Evolutionary conservation across 2,329 filamentous ascomycete species (phyloP).

Genomic region (Fusarium goolgardi): DNA sequence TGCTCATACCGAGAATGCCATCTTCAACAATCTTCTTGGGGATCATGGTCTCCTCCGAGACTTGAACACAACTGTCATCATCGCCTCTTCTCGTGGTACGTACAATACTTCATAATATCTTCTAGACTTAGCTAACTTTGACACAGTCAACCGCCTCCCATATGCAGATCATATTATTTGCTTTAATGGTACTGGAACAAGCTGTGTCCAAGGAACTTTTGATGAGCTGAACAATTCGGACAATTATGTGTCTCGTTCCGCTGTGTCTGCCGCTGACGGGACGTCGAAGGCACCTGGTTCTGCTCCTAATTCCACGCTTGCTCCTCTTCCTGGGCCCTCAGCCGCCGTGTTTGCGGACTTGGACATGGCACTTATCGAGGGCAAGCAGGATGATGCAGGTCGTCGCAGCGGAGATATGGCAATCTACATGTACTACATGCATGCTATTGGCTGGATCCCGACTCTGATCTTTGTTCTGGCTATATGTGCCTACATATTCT

Average conservation of each 20-base stretch:
- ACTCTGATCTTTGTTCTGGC: conserved; percentile 35
- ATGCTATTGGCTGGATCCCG: conserved; percentile 45
- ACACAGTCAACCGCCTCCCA: conserved; percentile 20
- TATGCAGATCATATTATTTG: conserved; percentile 35
- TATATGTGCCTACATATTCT: conserved; percentile 45
- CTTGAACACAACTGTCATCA: conserved; percentile 16
- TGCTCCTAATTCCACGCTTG: neutral
- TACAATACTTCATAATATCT: accelerated
- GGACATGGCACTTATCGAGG: conserved; percentile 15
- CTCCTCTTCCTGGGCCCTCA: neutral
- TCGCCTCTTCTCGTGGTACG: conserved; percentile 33
- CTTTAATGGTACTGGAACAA: conserved; percentile 14
- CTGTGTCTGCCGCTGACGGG: neutral
- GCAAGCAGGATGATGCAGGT: conserved; percentile 2
- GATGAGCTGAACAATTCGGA: conserved; percentile 13
- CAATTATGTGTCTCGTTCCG: conserved; percentile 29
- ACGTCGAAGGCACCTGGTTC: neutral
- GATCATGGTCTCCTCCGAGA: conserved; percentile 39
- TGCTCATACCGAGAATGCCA: conserved; percentile 40
- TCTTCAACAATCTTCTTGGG: conserved; percentile 45
- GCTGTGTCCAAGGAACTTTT: conserved; percentile 25
- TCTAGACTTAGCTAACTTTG: neutral
- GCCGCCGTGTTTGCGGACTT: neutral
- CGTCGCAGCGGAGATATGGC: conserved; percentile 39
- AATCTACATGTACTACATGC: conserved; percentile 46